phyloP scores from a whole-genome alignment of 1,139 yeast genomes.

The Insectozyma bohioensis region DNA sequence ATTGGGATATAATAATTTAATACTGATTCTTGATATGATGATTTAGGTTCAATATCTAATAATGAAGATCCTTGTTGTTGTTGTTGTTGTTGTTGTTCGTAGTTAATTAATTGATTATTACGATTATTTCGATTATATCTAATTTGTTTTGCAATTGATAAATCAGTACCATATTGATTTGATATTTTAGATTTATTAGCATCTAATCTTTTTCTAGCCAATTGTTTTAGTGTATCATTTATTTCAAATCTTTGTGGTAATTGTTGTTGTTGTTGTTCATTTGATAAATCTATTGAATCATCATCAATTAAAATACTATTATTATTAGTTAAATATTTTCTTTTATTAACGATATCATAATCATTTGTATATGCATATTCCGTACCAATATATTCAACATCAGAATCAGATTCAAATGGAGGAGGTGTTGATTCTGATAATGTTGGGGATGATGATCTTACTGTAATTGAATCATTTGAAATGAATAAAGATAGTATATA shows the following conservation, averaged over 20 bases:
- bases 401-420: slow-evolving; percentile 7
- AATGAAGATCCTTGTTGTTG: not conserved
- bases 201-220: slow-evolving; percentile 5
- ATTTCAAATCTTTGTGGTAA: no score
- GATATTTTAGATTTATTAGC: not conserved
- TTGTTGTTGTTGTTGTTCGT: not conserved
- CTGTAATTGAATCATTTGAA: no score
- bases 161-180: slow-evolving; percentile 15
- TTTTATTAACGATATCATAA: slow-evolving; percentile 11
- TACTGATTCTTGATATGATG: slow-evolving; percentile 18
- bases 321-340: not conserved
- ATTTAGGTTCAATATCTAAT: slow-evolving; percentile 4
- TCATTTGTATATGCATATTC: slow-evolving; percentile 12
- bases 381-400: slow-evolving; percentile 12
- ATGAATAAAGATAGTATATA: no score
- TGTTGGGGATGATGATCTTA: not conserved
- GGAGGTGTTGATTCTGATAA: not conserved
- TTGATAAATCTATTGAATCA: slow-evolving; percentile 2
- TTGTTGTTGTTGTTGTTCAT: slow-evolving; percentile 1
- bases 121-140: not conserved
- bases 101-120: slow-evolving; percentile 1
- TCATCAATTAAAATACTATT: slow-evolving; percentile 13
- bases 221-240: slow-evolving; percentile 5
- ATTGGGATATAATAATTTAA: slow-evolving; percentile 19
- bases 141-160: slow-evolving; percentile 12